Evolutionary conservation across 495 filamentous ascomycete genomes (phyloP).

Genomic region (Halenospora varia): DNA sequence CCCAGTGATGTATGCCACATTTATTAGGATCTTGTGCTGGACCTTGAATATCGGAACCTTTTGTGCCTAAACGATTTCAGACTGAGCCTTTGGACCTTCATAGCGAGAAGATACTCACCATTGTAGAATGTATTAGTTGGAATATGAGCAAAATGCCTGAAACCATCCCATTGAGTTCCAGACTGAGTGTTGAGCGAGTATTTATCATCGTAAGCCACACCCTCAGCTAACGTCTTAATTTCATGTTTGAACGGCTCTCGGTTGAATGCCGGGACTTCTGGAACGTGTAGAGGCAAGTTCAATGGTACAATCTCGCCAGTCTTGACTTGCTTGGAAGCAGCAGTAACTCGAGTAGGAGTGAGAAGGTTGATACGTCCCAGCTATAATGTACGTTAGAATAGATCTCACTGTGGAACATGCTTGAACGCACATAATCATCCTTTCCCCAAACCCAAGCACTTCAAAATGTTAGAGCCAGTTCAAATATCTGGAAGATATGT

Average conservation of each 20-base stretch:
- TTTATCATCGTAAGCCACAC: conserved; percentile 56
- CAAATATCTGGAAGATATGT: too few species aligned
- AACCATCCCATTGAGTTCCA: conserved; percentile 54
- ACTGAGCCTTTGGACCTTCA: too few species aligned
- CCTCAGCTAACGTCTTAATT: conserved; percentile 40
- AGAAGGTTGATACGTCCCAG: conserved; percentile 55
- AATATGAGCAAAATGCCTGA: conserved; percentile 60
- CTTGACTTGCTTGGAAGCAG: conserved; percentile 44
- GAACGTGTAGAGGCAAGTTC: conserved; percentile 41
- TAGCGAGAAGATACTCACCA: conserved; percentile 35
- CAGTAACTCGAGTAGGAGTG: conserved; percentile 48
- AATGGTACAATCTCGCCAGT: conserved; percentile 51
- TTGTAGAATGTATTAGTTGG: conserved; percentile 48
- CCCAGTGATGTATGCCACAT: conserved; percentile 47
- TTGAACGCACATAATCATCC: conserved; percentile 41
- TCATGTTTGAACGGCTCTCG: conserved; percentile 38
- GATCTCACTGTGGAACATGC: neutral
- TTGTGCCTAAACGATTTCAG: too few species aligned
- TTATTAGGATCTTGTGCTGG: too few species aligned
- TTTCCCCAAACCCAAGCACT: conserved; percentile 62
- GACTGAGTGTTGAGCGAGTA: conserved; percentile 58
- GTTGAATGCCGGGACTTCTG: conserved; percentile 39
- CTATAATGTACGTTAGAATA: conserved; percentile 17
- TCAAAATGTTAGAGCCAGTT: too few species aligned
- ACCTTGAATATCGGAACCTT: too few species aligned